These are phyloP conservation scores for Geotrichum histeridarum DNA, from an alignment of 1,139 yeast species.

Conservation along the genomic window DNA sequence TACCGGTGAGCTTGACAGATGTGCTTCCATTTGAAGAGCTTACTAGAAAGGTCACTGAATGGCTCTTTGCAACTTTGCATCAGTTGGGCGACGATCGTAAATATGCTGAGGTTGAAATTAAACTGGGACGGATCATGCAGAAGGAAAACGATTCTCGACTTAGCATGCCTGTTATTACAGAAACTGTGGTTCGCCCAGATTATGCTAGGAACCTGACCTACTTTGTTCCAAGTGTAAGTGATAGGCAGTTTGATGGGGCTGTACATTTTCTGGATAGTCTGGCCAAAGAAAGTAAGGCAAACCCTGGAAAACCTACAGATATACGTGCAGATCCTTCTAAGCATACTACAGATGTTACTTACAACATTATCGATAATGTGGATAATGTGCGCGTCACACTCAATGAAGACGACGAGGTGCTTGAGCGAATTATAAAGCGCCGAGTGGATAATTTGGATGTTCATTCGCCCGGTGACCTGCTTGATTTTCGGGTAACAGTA, in stretches of 20 bases:
- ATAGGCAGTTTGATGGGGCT: slow-evolving; percentile 58
- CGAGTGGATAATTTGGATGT: slow-evolving; percentile 66
- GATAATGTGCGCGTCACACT: slow-evolving; percentile 38
- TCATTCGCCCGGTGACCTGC: slow-evolving; percentile 69
- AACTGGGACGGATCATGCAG: slow-evolving; percentile 72
- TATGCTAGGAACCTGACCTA: slow-evolving; percentile 51
- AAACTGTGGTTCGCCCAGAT: slow-evolving; percentile 56
- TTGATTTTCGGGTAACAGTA: slow-evolving; percentile 70
- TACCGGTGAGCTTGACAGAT: slow-evolving; percentile 54
- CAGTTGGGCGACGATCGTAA: slow-evolving; percentile 58
- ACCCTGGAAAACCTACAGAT: neutral
- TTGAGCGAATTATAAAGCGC: slow-evolving; percentile 65
- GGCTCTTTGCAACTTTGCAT: slow-evolving; percentile 79
- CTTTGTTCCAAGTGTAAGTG: slow-evolving; percentile 68
- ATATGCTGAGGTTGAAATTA: slow-evolving; percentile 72
- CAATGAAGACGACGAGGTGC: slow-evolving; percentile 35
- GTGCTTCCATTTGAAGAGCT: slow-evolving; percentile 76
- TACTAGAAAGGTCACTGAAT: slow-evolving; percentile 77
- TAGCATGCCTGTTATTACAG: slow-evolving; percentile 68
- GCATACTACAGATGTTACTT: slow-evolving; percentile 24
- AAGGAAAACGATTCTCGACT: slow-evolving; percentile 60
- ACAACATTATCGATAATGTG: slow-evolving; percentile 31
- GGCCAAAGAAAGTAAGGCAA: slow-evolving; percentile 10
- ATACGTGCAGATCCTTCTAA: slow-evolving; percentile 13
- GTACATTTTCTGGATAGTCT: slow-evolving; percentile 51